Percentiles rank a stretch among this genome's conserved stretches.
Conservation (phyloP, 2,329 filamentous ascomycete genomes). For the Cladosporium austrohemisphaericum region DNA sequence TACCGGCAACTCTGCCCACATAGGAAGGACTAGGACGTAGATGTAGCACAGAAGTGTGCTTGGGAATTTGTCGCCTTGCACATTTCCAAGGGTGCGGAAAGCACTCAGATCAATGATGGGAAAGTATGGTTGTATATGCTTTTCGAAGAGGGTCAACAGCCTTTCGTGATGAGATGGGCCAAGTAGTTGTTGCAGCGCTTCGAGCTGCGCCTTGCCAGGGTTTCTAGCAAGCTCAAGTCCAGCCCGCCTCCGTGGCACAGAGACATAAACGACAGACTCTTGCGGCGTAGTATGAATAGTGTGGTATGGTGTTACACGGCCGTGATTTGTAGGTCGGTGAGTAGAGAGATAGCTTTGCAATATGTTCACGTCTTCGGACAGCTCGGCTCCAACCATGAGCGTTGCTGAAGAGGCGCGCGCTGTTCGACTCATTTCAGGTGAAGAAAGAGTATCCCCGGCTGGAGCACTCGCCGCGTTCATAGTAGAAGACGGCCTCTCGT, state of each 20-base stretch:
- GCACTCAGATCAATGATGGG: not conserved
- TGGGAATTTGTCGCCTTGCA: not conserved
- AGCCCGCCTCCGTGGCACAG: not conserved
- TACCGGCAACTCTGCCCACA: not conserved
- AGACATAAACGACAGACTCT: not conserved
- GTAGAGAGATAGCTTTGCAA: not conserved
- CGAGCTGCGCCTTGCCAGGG: not conserved
- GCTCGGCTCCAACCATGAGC: not conserved
- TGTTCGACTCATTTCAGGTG: not conserved
- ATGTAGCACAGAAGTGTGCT: not conserved
- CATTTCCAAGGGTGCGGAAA: not conserved
- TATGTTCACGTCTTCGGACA: not conserved
- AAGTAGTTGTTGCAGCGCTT: not conserved
- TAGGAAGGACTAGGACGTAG: not conserved
- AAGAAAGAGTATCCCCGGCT: not conserved
- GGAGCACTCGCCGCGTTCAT: no score
- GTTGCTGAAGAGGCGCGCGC: no score
- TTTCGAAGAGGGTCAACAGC: not conserved
- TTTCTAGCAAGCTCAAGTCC: not conserved
- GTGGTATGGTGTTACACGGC: not conserved
- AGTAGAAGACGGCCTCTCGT: no score
- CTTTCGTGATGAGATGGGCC: not conserved
- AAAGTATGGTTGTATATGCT: not conserved
- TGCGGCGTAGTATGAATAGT: not conserved
- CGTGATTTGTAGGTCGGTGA: not conserved